Conservation (phyloP, 1,139 yeast genomes). For the Hansenula lynferdii region DNA sequence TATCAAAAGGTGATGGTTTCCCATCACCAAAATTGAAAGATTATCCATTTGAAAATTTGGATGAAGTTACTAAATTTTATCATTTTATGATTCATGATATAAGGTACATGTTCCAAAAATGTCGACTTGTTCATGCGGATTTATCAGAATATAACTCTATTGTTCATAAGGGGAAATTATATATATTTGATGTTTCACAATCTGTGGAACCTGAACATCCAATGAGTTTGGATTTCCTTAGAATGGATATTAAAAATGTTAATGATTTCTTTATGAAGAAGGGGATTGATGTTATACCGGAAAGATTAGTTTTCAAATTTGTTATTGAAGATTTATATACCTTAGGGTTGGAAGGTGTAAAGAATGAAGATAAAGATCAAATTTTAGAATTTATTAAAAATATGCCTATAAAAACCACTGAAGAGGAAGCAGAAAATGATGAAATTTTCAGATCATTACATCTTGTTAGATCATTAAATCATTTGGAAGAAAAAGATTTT, state of each 20-base stretch:
- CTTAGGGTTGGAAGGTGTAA: conserved; percentile 23
- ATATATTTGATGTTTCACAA: conserved; percentile 95
- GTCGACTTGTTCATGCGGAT: conserved; percentile 95
- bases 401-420: conserved; percentile 46
- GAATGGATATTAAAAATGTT: conserved; percentile 97
- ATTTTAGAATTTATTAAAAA: conserved; percentile 35
- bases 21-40: conserved; percentile 89
- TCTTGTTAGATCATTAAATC: conserved; percentile 69
- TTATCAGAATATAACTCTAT: conserved; percentile 91
- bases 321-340: conserved; percentile 40
- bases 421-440: conserved; percentile 60
- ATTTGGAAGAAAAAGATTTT: conserved; percentile 84
- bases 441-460: conserved; percentile 86
- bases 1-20: conserved; percentile 60
- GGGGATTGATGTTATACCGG: conserved; percentile 75
- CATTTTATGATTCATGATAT: conserved; percentile 78
- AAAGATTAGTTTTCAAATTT: conserved; percentile 73
- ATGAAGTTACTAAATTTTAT: conserved; percentile 65
- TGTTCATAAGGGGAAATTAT: conserved; percentile 74
- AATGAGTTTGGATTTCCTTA: conserved; percentile 85
- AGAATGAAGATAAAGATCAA: conserved; percentile 36
- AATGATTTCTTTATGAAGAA: conserved; percentile 78
- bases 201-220: conserved; percentile 99
- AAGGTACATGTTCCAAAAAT: conserved; percentile 81
- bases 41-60: conserved; percentile 60